A percentile compares a stretch with the other conserved stretches of the same genome.
Evolutionary conservation across 805 yeast genomes (phyloP).

Genomic region (Pichia ethanolica): DNA sequence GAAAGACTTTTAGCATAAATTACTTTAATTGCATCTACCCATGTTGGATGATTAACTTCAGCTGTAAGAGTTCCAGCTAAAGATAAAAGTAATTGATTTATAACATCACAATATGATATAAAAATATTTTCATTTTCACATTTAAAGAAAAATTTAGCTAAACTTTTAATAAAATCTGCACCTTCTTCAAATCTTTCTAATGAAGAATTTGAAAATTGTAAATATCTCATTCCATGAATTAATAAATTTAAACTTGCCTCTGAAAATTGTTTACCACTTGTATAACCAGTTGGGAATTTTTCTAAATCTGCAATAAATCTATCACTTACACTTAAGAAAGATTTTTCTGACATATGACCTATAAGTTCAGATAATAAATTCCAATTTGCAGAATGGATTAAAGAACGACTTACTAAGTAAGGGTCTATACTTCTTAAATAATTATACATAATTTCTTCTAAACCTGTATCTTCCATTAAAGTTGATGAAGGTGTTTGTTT

Average conservation of each 20-base stretch:
- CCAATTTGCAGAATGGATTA: conserved; percentile 90
- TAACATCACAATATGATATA: conserved; percentile 78
- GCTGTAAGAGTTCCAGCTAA: conserved; percentile 83
- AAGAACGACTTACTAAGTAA: conserved; percentile 49
- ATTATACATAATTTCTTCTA: conserved; percentile 89
- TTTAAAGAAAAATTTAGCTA: conserved; percentile 71
- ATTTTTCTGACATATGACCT: conserved; percentile 82
- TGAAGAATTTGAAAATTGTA: conserved; percentile 75
- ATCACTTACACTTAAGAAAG: conserved; percentile 85
- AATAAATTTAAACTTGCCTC: conserved; percentile 59
- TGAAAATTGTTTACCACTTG: conserved; percentile 25
- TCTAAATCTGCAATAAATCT: conserved; percentile 90
- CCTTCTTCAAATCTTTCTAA: conserved; percentile 86
- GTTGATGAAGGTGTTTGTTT: conserved; percentile 73
- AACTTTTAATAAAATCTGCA: conserved; percentile 80
- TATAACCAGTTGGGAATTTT: conserved; percentile 52
- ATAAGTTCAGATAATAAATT: conserved; percentile 78
- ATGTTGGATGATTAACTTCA: conserved; percentile 91
- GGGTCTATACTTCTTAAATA: conserved; percentile 89
- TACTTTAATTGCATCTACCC: conserved; percentile 74
- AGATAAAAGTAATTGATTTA: conserved; percentile 68
- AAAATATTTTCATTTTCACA: conserved; percentile 60
- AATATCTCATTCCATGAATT: conserved; percentile 86
- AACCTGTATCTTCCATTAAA: conserved; percentile 68
- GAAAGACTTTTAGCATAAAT: conserved; percentile 44